phyloP scores from a whole-genome alignment of 345 rosid genomes.

The Corchorus olitorius region DNA sequence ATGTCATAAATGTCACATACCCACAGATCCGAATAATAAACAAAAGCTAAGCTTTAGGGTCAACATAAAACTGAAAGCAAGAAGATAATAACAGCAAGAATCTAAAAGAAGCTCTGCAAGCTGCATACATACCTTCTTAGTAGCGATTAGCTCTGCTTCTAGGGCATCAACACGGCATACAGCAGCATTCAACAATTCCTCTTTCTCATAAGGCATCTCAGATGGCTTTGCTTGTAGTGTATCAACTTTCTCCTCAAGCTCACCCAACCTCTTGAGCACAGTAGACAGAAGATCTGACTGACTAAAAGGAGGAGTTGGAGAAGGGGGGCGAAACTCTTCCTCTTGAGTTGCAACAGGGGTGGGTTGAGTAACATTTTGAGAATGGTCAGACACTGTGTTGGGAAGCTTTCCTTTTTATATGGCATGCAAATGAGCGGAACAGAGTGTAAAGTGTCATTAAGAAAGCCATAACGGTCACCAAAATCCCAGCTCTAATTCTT shows the following conservation, averaged over 20 bases:
- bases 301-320: slow-evolving; percentile 48
- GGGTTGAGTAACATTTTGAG: slow-evolving; percentile 40
- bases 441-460: slow-evolving; percentile 60
- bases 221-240: slow-evolving; percentile 86
- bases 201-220: slow-evolving; percentile 98
- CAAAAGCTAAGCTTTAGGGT: too few species aligned
- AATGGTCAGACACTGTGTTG: slow-evolving; percentile 29
- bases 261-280: slow-evolving; percentile 79
- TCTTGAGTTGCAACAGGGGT: slow-evolving; percentile 29
- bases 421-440: slow-evolving; percentile 47
- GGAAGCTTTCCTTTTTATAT: slow-evolving; percentile 55
- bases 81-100: not conserved
- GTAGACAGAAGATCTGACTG: slow-evolving; percentile 66
- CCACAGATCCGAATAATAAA: slow-evolving; percentile 47
- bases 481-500: slow-evolving; percentile 51
- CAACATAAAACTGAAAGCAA: not conserved
- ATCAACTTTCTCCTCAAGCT: slow-evolving; percentile 86
- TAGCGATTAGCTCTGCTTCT: slow-evolving; percentile 98
- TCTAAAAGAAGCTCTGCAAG: not conserved
- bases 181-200: slow-evolving; percentile 91
- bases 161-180: slow-evolving; percentile 97
- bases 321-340: slow-evolving; percentile 61
- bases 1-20: slow-evolving; percentile 30
- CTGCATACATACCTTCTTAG: slow-evolving; percentile 71
- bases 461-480: slow-evolving; percentile 55